phyloP scores from a whole-genome alignment of 2,329 filamentous ascomycete species.

The Trichoderma aggressivum region DNA sequence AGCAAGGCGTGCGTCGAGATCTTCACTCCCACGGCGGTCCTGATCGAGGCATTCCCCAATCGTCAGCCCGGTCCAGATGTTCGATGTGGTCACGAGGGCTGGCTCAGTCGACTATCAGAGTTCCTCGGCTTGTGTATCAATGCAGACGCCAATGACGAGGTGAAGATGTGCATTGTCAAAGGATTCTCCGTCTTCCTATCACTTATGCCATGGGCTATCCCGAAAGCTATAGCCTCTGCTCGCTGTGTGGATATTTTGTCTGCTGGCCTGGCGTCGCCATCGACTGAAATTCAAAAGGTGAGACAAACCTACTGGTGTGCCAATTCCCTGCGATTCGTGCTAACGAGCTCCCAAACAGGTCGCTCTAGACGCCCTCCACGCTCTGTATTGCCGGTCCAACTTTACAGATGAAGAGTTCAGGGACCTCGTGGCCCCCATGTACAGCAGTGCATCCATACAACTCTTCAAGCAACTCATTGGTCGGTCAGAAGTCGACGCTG shows the following conservation, averaged over 20 bases:
- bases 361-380: constrained; percentile 78
- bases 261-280: constrained; percentile 64
- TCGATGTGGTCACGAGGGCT: constrained; percentile 78
- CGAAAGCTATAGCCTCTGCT: constrained; percentile 71
- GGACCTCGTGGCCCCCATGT: constrained; percentile 75
- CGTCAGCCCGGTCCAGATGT: constrained; percentile 66
- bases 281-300: constrained; percentile 72
- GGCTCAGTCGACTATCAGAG: constrained; percentile 73
- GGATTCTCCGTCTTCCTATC: constrained; percentile 74
- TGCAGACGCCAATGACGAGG: constrained; percentile 61
- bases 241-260: constrained; percentile 69
- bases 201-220: constrained; percentile 81
- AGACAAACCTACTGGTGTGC: neutral
- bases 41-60: constrained; percentile 72
- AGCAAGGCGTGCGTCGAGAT: constrained; percentile 92
- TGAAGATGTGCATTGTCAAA: constrained; percentile 70
- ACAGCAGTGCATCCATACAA: constrained; percentile 65
- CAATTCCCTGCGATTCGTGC: constrained; percentile 1
- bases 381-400: constrained; percentile 71
- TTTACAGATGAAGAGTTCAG: constrained; percentile 76
- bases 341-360: constrained; percentile 48
- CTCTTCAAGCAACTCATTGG: constrained; percentile 72
- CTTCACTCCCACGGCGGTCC: constrained; percentile 75
- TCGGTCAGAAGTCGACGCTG: constrained; percentile 74
- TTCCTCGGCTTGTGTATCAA: constrained; percentile 72